Conservation (phyloP, 208 protist genomes). For the Leishmania tropica region DNA sequence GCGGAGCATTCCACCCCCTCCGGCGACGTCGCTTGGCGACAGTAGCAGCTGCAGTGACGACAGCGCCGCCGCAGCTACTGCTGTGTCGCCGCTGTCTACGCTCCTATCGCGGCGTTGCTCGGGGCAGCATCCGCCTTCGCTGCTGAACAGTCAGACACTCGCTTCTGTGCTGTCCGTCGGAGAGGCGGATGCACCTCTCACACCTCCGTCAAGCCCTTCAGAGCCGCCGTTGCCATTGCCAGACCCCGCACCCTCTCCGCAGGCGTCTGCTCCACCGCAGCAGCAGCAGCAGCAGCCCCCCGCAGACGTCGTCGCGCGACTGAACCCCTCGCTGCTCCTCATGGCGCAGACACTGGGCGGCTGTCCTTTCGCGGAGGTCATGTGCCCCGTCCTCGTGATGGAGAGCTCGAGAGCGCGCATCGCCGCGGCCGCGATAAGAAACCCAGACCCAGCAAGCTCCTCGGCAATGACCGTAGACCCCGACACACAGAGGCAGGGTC, state of each 20-base stretch:
- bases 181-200: neutral
- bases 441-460: neutral
- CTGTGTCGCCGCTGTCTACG: neutral
- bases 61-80: neutral
- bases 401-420: conserved; percentile 3
- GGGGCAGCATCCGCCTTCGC: neutral
- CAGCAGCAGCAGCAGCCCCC: neutral
- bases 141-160: neutral
- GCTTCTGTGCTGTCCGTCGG: neutral
- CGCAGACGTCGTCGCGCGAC: conserved; percentile 17
- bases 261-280: neutral
- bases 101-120: neutral
- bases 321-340: conserved; percentile 27
- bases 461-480: neutral
- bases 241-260: neutral
- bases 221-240: neutral
- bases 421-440: neutral
- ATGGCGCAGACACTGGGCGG: conserved; percentile 21
- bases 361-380: conserved; percentile 24
- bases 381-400: conserved; percentile 29
- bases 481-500: neutral
- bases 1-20: neutral
- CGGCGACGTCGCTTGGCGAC: neutral
- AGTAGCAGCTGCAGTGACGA: neutral
- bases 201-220: neutral